Evolutionary conservation across 106 monocot genomes (phyloP), one percentile per base, ranked within the genome.

Genomic region (Chionographis japonica): DNA sequence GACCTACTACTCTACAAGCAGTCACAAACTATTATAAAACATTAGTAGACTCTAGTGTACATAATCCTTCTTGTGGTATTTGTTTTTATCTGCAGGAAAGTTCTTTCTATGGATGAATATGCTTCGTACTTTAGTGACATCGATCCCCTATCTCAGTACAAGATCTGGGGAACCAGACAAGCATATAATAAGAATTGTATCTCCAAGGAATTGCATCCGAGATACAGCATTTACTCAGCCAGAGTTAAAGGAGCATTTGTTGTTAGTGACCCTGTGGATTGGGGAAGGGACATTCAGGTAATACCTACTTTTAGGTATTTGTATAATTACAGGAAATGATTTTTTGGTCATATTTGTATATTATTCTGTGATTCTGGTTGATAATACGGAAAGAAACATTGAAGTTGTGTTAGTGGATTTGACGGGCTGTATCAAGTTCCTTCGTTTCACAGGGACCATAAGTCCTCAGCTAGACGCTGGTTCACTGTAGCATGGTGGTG

Each of bases 281-380:
- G 95, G 95, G 92, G 95, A 78, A 84, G 92, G 72, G 95, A 97
- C 49, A 89, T 97, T 76, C 95, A 97, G 92, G 95, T 97, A 65
- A 27, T 50, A 16, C 9, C 52, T 10, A 11, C 35, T n/a, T 50
- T 43, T 4, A 1, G 16, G 18, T 2, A 6, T 46, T 41, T 43
- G 40, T 37, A 53, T n/a, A 62, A 10, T 3, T 50, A 50, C 6
- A 3, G 8, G n/a, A 41, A 5, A 46, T 10, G 9, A n/a, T 46
- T 46, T 6, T 46, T 46, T 46, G 46, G 46, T 10, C 5, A 6
- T 5, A 46, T 46, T 46, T 46, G 46, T 10, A 46, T 46, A 46
- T 46, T 46, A 5, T 46, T 46, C 9, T 46, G 46, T 46, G 46
- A 46, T 46, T 6, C 46, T 46, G 46, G 8, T 46, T 0, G 46